Evolutionary conservation across 345 rosid genomes (phyloP), one percentile per base, ranked within the genome.

Genomic region (Hibiscus tridactylites): DNA sequence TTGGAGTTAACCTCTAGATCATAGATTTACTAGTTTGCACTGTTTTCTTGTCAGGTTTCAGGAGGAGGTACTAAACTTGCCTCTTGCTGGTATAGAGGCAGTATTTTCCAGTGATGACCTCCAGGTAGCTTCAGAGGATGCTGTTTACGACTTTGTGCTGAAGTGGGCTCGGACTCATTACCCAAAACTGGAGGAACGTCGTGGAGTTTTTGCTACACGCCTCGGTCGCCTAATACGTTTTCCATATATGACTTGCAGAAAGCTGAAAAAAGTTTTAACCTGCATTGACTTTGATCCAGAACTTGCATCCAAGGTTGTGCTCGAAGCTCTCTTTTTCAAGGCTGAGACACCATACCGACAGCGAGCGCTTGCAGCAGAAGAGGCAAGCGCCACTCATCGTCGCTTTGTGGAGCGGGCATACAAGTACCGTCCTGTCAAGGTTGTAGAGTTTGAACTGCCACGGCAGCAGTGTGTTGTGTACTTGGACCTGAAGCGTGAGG

Each of bases 241-340:
- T 76, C 91, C 97, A 67, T 83, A 78, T 81, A 90, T 91, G 96
- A 85, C 90, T 19, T 85, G 88, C 71, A 75, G 82, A 52, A 90
- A 85, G 75, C 85, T 94, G 76, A 88, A 78, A 88, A 84, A 87
- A 75, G 87, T 90, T 37, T 81, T 90, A 74, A 74, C 76, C 73
- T 87, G 96, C 81, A 81, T 79, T 42, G 97, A 93, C 65, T 86
- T 93, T 61, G 82, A 79, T 50, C 82, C 84, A 5, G 88, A 82
- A 56, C 70, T 84, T 46, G 84, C 89, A 66, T 81, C 88, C 24
- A 79, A 81, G 71, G 83, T 88, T 71, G 96, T 91, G 67, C 85
- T 86, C 0, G 90, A 87, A 75, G 90, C 97, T 69, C 90, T 93
- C 66, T 88, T 88, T 74, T 90, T 86, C 88, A 91, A 88, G 85